Percentiles rank a stretch among this genome's conserved stretches.
Evolutionary conservation across 331 rosid genomes (phyloP).

Genomic region (Cydonia oblonga): DNA sequence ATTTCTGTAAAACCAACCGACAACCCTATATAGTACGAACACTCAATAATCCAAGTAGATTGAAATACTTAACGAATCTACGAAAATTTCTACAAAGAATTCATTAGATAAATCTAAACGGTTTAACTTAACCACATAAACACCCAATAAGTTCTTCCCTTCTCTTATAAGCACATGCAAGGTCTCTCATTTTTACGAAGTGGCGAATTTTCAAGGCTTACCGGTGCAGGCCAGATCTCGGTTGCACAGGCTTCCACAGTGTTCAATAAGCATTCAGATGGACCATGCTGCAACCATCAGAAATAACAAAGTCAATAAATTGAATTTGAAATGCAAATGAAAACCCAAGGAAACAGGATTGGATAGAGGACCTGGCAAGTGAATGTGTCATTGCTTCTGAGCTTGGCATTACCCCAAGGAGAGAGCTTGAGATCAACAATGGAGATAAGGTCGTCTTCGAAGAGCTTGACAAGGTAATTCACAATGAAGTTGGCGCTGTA

Average conservation of each 20-base stretch:
- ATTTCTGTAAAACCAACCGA: neutral
- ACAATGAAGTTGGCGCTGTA: constrained; percentile 54
- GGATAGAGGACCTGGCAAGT: constrained; percentile 57
- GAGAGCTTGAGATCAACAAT: constrained; percentile 63
- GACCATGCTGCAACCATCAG: constrained; percentile 64
- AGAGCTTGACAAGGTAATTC: constrained; percentile 51
- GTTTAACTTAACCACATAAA: too few relatives aligned
- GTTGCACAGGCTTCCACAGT: constrained; percentile 87
- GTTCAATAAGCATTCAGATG: constrained; percentile 63
- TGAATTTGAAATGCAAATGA: neutral
- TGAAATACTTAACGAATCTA: too few relatives aligned
- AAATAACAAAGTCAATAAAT: neutral
- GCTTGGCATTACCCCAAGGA: constrained; percentile 81
- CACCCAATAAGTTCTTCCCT: too few relatives aligned
- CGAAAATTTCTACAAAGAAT: too few relatives aligned
- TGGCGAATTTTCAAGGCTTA: constrained; percentile 11
- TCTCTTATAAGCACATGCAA: too few relatives aligned
- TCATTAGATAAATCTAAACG: too few relatives aligned
- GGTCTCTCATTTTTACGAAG: too few relatives aligned
- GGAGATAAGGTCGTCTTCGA: constrained; percentile 40
- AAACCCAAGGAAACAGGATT: neutral
- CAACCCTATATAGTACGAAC: neutral
- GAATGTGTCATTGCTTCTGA: constrained; percentile 42
- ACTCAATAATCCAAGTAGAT: neutral
- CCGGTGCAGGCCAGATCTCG: constrained; percentile 60